These are phyloP conservation scores for Nannizziopsis arthrosporioides DNA, from an alignment of 2,329 filamentous ascomycete genomes.

Conservation along the genomic window DNA sequence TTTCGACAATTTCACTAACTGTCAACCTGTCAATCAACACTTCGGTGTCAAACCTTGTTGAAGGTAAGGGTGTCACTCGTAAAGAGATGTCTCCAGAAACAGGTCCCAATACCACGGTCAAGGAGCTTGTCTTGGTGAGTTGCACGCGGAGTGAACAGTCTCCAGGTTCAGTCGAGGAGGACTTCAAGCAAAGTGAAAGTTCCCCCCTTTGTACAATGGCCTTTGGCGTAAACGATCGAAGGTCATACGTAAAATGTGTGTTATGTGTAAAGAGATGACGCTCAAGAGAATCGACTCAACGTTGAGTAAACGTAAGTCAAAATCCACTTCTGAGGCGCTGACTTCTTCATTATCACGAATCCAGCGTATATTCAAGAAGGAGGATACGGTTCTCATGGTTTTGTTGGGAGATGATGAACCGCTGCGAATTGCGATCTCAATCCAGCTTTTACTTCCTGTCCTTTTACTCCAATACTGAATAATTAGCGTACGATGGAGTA, in stretches of 20 bases:
- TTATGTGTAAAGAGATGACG: constrained; percentile 64
- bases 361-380: constrained; percentile 52
- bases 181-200: constrained; percentile 46
- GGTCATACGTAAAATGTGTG: constrained; percentile 57
- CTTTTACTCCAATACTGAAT: constrained; percentile 82
- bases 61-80: constrained; percentile 49
- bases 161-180: constrained; percentile 51
- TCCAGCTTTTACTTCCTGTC: constrained; percentile 69
- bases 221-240: constrained; percentile 49
- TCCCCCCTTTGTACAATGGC: constrained; percentile 51
- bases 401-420: constrained; percentile 20
- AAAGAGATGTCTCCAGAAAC: constrained; percentile 66
- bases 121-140: constrained; percentile 50
- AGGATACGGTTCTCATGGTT: constrained; percentile 23
- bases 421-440: constrained; percentile 73
- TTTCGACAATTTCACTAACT: constrained; percentile 30
- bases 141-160: constrained; percentile 59
- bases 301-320: constrained; percentile 58
- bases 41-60: constrained; percentile 49
- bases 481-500: constrained; percentile 66
- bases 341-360: constrained; percentile 71
- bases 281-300: constrained; percentile 61
- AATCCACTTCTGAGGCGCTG: constrained; percentile 51
- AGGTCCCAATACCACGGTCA: constrained; percentile 59
- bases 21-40: constrained; percentile 47